These are phyloP conservation scores for Phanerochaete carnosa DNA, from an alignment of 768 basidiomycete genomes.

Conservation along the genomic window DNA sequence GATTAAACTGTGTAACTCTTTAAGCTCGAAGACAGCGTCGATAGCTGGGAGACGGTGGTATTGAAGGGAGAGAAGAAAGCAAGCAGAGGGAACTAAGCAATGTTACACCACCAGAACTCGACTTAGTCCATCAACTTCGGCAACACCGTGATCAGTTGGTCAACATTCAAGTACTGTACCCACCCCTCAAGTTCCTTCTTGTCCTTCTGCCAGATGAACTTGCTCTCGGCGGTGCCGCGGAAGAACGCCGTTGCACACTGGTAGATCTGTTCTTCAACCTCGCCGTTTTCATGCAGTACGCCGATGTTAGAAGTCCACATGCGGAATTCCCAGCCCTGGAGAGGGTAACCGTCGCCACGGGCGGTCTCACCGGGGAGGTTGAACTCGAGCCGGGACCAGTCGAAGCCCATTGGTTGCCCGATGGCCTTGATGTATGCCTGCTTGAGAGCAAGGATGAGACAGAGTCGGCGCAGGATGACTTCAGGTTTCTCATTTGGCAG, in stretches of 20 bases:
- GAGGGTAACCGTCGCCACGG: constrained; percentile 61
- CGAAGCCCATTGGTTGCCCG: constrained; percentile 77
- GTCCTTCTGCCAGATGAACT: constrained; percentile 71
- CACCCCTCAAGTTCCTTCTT: constrained; percentile 67
- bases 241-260: constrained; percentile 80
- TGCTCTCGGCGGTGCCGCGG: constrained; percentile 59
- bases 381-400: constrained; percentile 80
- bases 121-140: constrained; percentile 65
- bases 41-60: neutral
- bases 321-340: constrained; percentile 85
- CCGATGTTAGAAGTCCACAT: constrained; percentile 73
- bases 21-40: neutral
- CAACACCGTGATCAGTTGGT: constrained; percentile 77
- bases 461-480: constrained; percentile 67
- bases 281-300: constrained; percentile 49
- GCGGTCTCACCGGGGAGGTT: constrained; percentile 63
- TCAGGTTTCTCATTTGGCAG: constrained; percentile 53
- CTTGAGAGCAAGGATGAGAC: constrained; percentile 77
- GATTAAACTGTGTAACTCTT: too few relatives aligned
- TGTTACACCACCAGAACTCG: neutral
- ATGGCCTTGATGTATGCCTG: constrained; percentile 82
- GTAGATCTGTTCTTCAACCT: constrained; percentile 63
- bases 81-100: too few relatives aligned
- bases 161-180: constrained; percentile 83
- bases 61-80: neutral